A percentile compares a stretch with the other conserved stretches of the same genome.
These are phyloP conservation scores for Citrus reticulata DNA, from an alignment of 345 rosid genomes.

Conservation along the genomic window DNA sequence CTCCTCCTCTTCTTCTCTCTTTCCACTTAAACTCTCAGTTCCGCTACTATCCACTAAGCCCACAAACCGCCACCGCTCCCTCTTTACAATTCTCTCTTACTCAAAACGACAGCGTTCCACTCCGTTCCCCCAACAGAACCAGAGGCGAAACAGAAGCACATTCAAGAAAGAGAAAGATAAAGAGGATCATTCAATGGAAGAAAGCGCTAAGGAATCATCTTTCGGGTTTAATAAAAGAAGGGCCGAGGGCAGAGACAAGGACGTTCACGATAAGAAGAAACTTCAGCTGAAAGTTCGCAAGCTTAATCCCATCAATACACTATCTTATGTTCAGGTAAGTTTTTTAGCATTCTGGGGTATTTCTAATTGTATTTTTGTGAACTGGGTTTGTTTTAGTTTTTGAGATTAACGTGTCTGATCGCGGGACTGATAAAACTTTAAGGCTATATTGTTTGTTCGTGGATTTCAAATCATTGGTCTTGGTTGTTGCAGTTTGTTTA, in stretches of 20 bases:
- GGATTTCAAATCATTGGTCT: neutral
- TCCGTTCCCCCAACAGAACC: slow-evolving; percentile 22
- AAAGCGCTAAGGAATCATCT: slow-evolving; percentile 20
- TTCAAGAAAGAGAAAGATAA: slow-evolving; percentile 9
- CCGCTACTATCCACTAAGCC: slow-evolving; percentile 27
- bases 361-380: neutral
- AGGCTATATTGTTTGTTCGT: neutral
- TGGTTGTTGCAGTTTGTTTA: too few species aligned
- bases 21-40: neutral
- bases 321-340: slow-evolving; percentile 80
- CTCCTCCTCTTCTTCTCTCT: slow-evolving; percentile 23
- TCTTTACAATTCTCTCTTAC: slow-evolving; percentile 35
- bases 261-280: slow-evolving; percentile 57
- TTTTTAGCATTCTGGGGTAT: slow-evolving; percentile 1
- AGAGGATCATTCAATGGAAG: slow-evolving; percentile 31
- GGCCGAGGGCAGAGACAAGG: slow-evolving; percentile 68
- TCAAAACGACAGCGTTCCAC: slow-evolving; percentile 36
- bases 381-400: slow-evolving; percentile 8
- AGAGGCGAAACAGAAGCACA: slow-evolving; percentile 30
- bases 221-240: slow-evolving; percentile 79
- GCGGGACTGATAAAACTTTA: neutral
- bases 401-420: neutral
- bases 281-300: slow-evolving; percentile 64
- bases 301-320: slow-evolving; percentile 80
- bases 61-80: slow-evolving; percentile 18